These are phyloP conservation scores for Camelina sativa DNA, from an alignment of 345 rosid species.

Conservation along the genomic window DNA sequence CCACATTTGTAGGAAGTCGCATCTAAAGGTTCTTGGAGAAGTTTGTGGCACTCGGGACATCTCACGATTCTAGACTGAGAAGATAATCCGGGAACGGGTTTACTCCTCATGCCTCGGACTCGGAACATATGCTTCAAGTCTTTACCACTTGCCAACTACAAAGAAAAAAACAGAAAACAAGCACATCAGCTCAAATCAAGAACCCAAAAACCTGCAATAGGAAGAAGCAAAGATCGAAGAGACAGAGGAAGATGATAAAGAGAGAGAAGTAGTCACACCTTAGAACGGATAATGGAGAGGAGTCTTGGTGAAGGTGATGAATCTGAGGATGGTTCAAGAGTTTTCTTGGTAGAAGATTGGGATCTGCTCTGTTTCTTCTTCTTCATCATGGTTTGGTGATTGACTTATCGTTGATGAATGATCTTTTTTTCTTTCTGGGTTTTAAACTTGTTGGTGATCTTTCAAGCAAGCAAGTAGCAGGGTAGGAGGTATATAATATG, in stretches of 20 bases:
- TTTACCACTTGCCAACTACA: constrained; percentile 42
- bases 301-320: constrained; percentile 46
- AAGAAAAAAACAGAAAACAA: not conserved
- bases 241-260: constrained; percentile 8
- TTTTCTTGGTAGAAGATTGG: constrained; percentile 36
- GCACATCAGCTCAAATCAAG: constrained; percentile 19
- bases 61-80: constrained; percentile 63
- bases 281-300: constrained; percentile 42
- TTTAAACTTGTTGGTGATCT: constrained; percentile 22
- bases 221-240: not conserved
- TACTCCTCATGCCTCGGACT: constrained; percentile 40
- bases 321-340: constrained; percentile 33
- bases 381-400: constrained; percentile 39
- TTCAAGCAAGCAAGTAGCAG: constrained; percentile 30
- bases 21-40: constrained; percentile 68
- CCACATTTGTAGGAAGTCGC: constrained; percentile 66
- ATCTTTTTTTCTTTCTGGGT: constrained; percentile 16
- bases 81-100: constrained; percentile 43
- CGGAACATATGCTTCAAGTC: constrained; percentile 44
- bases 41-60: constrained; percentile 65
- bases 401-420: constrained; percentile 36
- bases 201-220: constrained; percentile 3
- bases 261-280: constrained; percentile 39
- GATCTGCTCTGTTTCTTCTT: constrained; percentile 46
- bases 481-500: constrained; percentile 19